These are phyloP conservation scores for Geotrichum cucujoidarum DNA, from an alignment of 1,139 yeast genomes.

Conservation along the genomic window DNA sequence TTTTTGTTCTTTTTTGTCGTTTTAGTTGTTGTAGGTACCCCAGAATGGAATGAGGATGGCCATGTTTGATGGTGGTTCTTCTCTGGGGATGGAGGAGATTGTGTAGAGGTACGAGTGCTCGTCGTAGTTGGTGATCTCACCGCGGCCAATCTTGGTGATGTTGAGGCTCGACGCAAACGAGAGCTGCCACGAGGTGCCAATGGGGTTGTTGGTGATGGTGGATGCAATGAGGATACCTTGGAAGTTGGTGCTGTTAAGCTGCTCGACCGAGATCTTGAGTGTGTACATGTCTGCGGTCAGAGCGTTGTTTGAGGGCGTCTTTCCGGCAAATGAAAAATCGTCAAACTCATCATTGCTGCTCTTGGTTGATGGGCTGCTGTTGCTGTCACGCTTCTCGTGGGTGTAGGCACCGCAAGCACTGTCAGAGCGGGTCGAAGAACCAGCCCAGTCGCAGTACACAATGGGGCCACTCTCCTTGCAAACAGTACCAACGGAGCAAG, in stretches of 20 bases:
- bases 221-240: slow-evolving; percentile 13
- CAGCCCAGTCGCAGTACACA: slow-evolving; percentile 21
- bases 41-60: slow-evolving; percentile 18
- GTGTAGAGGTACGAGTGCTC: background rate
- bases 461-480: slow-evolving; percentile 35
- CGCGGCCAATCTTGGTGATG: slow-evolving; percentile 14
- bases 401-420: slow-evolving; percentile 9
- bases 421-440: slow-evolving; percentile 2
- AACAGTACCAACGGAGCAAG: slow-evolving; percentile 51
- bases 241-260: slow-evolving; percentile 16
- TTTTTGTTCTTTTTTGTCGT: too few species aligned
- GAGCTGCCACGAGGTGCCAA: slow-evolving; percentile 14
- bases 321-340: slow-evolving; percentile 7
- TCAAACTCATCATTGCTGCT: background rate
- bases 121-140: slow-evolving; percentile 4
- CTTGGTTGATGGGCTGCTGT: too few species aligned
- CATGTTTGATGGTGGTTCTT: slow-evolving; percentile 17
- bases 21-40: slow-evolving; percentile 13
- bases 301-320: slow-evolving; percentile 10
- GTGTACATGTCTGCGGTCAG: slow-evolving; percentile 11
- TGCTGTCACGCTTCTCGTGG: background rate
- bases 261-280: slow-evolving; percentile 14
- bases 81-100: slow-evolving; percentile 9
- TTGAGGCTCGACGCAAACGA: slow-evolving; percentile 13
- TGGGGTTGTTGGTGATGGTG: slow-evolving; percentile 15